Evolutionary conservation across 768 basidiomycete genomes (phyloP).

Genomic region (Clavaria fumosa): DNA sequence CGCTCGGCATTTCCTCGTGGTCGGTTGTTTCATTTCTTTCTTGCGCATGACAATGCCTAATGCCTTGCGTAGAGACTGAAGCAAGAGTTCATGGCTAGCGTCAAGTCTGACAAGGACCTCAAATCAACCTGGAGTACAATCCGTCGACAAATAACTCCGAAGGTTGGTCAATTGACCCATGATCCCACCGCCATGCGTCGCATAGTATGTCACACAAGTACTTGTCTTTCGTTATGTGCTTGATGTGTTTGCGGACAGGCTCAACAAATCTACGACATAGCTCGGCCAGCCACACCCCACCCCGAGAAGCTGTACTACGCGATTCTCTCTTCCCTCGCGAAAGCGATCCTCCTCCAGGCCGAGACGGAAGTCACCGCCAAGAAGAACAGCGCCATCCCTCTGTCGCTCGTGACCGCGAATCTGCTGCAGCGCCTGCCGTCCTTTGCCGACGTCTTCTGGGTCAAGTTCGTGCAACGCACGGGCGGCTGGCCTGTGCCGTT

Average conservation of each 20-base stretch:
- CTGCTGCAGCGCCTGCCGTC: conserved; percentile 42
- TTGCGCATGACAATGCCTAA: neutral
- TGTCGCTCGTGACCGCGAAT: conserved; percentile 61
- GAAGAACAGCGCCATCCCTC: conserved; percentile 67
- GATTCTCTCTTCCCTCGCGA: conserved; percentile 75
- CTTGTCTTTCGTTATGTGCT: neutral
- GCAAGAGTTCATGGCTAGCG: conserved; percentile 39
- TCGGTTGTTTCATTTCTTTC: conserved; percentile 17
- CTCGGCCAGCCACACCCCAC: conserved; percentile 16
- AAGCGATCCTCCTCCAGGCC: conserved; percentile 79
- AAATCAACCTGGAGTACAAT: conserved; percentile 50
- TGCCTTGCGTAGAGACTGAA: conserved; percentile 38
- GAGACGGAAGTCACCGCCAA: conserved; percentile 88
- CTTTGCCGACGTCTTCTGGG: conserved; percentile 67
- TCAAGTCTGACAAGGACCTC: conserved; percentile 40
- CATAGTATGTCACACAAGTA: conserved; percentile 35
- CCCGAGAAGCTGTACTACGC: conserved; percentile 46
- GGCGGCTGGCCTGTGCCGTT: conserved; percentile 80
- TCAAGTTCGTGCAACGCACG: conserved; percentile 71
- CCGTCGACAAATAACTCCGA: conserved; percentile 71
- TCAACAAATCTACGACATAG: conserved; percentile 23
- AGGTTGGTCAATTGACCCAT: conserved; percentile 77
- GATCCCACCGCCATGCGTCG: conserved; percentile 41
- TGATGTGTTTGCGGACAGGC: conserved; percentile 17
- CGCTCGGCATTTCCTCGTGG: conserved; percentile 39